Percentiles rank a stretch among this genome's conserved stretches.
phyloP scores from a whole-genome alignment of 306 rosid species.

The Cucurbita argyrosperma region DNA sequence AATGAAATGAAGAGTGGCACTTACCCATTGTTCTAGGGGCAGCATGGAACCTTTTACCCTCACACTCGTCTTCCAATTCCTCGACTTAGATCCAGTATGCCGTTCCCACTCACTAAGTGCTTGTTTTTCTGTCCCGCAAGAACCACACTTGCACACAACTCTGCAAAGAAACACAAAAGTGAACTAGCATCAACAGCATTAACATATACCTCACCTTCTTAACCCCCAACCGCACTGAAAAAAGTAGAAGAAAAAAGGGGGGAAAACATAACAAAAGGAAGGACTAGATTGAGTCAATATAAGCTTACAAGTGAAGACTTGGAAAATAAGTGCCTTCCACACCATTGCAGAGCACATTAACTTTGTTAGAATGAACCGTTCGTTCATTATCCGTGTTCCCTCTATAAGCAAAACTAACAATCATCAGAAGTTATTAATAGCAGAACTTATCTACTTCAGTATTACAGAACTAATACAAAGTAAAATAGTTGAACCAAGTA shows the following conservation, averaged over 20 bases:
- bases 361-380: conserved; percentile 57
- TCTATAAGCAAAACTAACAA: conserved; percentile 26
- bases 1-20: conserved; percentile 14
- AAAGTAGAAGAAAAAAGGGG: background rate
- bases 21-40: conserved; percentile 96
- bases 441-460: background rate
- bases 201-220: background rate
- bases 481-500: background rate
- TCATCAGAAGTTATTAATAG: conserved; percentile 12
- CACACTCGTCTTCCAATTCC: conserved; percentile 90
- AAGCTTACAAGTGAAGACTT: conserved; percentile 89
- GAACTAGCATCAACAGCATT: background rate
- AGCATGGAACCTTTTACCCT: conserved; percentile 83
- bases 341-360: conserved; percentile 82
- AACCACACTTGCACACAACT: conserved; percentile 92
- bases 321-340: conserved; percentile 94
- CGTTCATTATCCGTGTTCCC: conserved; percentile 41
- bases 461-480: background rate
- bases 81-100: conserved; percentile 82
- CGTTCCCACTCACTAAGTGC: conserved; percentile 97
- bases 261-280: background rate
- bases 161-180: conserved; percentile 31
- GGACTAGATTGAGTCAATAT: background rate
- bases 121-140: conserved; percentile 85
- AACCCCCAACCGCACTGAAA: background rate